Base-by-base conservation (phyloP, 2,329 filamentous ascomycete species). In the Fusarium sp. region DNA sequence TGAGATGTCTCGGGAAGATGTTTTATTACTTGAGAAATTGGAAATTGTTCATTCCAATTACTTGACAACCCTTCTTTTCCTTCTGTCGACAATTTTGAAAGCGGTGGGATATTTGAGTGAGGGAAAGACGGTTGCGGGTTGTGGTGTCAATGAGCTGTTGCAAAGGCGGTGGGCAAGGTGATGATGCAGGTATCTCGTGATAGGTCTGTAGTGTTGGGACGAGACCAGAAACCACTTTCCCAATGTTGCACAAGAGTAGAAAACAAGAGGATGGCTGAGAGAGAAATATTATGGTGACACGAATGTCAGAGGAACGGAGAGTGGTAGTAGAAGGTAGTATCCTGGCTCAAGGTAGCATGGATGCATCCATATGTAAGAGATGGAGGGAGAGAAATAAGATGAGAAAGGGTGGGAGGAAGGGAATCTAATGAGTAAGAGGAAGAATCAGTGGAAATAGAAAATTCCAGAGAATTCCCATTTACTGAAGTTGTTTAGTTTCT, bases 131-230 rank as follows among this genome's bases (percentile, higher is more conserved):
- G n/a, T 58, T 71, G 63, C 68, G 34, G 68, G 51, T 50, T 48
- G 46, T 51, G 20, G 49, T 50, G 21, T 51, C 41, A 45, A 45
- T 70, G 40, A 51, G 46, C 53, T 27, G 47, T 32, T 54, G 45
- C 34, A 66, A 71, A 63, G 56, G 68, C 68, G 68, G 68, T 71
- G 68, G 68, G 54, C 50, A 48, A 51, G 10, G 34, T 11, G 34
- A 47, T 45, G 49, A 53, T 42, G 53, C 47, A 21, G 57, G 61
- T 66, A 61, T 69, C 65, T 71, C 68, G 68, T 71, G 68, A 71
- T 71, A 25, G 41, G 41, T 43, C 46, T 23, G 50, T 21, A 58
- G 43, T 37, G 40, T 59, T 42, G 28, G 20, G 47, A 41, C 40
- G 45, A 40, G 54, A 61, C 41, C 20, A 60, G 18, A 49, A 48